Base-by-base conservation (phyloP, 441 rosid species). In the Biscutella auriculata region DNA sequence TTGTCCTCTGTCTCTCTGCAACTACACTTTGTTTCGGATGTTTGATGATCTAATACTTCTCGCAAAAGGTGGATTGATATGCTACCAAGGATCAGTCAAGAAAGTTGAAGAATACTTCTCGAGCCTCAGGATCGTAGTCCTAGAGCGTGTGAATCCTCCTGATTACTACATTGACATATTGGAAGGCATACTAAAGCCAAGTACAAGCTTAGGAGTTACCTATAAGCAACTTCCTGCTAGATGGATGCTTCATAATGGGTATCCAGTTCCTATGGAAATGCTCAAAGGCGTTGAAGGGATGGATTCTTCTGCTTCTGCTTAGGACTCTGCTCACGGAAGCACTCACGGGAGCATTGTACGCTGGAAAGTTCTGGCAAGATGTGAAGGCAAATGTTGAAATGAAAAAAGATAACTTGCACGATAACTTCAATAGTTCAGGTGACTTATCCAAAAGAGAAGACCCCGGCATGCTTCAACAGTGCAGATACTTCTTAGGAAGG, bases 401-500 rank as follows among this genome's bases (percentile, higher is more conserved):
- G 8, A 81, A 76, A 60, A 88, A 76, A 68, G 99, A 93, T 60
- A 57, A 57, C 19, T n/a, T 83, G 58, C 82, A 62, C 17, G 74
- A 55, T 57, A 79, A 82, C 63, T 76, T 85, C 54, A 65, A 67
- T 6, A 73, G 16, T 11, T 68, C 82, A 9, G 76, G 68, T 46
- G 97, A 93, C 69, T 78, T 87, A 30, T 89, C 99, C 5, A 37
- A 70, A 10, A 69, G 97, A 62, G 52, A 16, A 56, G 87, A 90
- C 5, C 95, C 96, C 2, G 89, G 79, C 21, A 70, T 84, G 35
- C 67, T 41, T 65, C 74, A 63, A 60, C 99, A 93, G 66, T 89
- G 74, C 69, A 85, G 75, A 84, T 84, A 85, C 82, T 93, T 82
- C 71, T 82, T 93, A 36, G 99, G 97, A 67, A 85, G 99, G 97